A percentile compares a stretch with the other conserved stretches of the same genome.
Evolutionary conservation across 352 stramenopile species (phyloP).

Genomic region (Globisporangium perplexum): DNA sequence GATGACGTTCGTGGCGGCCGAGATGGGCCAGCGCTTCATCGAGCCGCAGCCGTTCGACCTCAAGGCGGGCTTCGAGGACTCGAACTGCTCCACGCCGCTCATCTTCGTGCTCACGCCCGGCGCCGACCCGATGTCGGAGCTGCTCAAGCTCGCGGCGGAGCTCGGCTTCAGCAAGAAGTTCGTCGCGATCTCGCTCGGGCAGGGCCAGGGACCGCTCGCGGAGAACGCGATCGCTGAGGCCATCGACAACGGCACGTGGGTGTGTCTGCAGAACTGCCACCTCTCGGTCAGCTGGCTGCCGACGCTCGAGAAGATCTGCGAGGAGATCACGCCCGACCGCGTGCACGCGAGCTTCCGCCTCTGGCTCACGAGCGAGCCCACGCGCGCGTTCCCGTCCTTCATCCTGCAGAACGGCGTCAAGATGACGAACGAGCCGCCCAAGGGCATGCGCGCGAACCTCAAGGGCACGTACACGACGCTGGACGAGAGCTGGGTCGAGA

Average conservation of each 20-base stretch:
- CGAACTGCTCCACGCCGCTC: conserved; percentile 90
- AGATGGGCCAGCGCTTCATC: conserved; percentile 91
- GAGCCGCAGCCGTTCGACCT: conserved; percentile 93
- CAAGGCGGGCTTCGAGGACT: conserved; percentile 90
- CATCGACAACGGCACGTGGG: conserved; percentile 92
- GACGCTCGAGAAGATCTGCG: conserved; percentile 91
- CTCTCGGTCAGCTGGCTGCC: conserved; percentile 93
- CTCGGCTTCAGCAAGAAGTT: conserved; percentile 91
- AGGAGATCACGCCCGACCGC: conserved; percentile 91
- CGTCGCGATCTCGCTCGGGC: conserved; percentile 91
- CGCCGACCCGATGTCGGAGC: conserved; percentile 92
- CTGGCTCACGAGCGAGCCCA: conserved; percentile 94
- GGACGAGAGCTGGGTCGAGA: conserved; percentile 68
- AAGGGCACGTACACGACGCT: conserved; percentile 89
- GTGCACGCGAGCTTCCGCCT: conserved; percentile 91
- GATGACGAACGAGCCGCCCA: conserved; percentile 95
- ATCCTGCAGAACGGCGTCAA: conserved; percentile 93
- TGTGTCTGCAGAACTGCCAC: conserved; percentile 96
- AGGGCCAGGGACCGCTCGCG: conserved; percentile 91
- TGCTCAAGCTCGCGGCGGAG: conserved; percentile 90
- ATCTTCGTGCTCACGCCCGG: conserved; percentile 95
- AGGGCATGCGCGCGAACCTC: conserved; percentile 92
- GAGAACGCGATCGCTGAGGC: conserved; percentile 91
- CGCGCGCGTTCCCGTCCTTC: conserved; percentile 90
- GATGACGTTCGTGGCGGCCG: conserved; percentile 86